Base-by-base conservation (phyloP, 495 filamentous ascomycete species). In the Bathelium albidoporum region DNA sequence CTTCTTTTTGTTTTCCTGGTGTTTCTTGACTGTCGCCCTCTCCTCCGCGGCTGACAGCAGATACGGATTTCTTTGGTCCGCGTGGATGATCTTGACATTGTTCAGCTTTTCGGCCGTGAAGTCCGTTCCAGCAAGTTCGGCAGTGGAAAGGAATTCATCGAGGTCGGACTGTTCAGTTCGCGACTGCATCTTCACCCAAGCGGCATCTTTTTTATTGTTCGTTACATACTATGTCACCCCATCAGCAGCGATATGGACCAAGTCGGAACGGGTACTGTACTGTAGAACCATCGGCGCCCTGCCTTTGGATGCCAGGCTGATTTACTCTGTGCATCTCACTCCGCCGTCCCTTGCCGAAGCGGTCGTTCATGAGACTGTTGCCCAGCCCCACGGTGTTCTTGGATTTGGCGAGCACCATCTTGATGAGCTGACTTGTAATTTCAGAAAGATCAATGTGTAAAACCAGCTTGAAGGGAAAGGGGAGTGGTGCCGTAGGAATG, bases 101-200 rank as follows among this genome's bases (percentile, higher is more conserved):
- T 90, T 96, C 83, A 95, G 89, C 80, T 97, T 96, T 81, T 99
- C 94, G 39, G 95, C 95, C 5, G 94, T 96, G 74, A 99, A 99
- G 72, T 99, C 95, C 63, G 95, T 99, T 58, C 91, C 92, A 22
- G 95, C 95, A 67, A 99, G 80, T 76, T 97, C 91, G 66, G 93
- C 93, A 31, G 93, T 97, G 59, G 78, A 85, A 59, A 90, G 78
- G 72, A 90, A 90, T 68, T 89, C 87, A 76, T 98, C 94, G 59
- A 98, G 84, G 41, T 93, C 91, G 62, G 85, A 93, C 77, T 99
- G 95, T 79, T 97, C 93, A 28, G 95, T 99, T 68, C 97, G 88
- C 77, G 89, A 93, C 75, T 92, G 90, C 93, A 98, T 97, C 80
- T 97, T 97, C 70, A 91, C 85, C 88, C 89, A 92, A 67, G 84